Conservation (phyloP, 2,329 filamentous ascomycete species). For the Polytolypa hystricis region DNA sequence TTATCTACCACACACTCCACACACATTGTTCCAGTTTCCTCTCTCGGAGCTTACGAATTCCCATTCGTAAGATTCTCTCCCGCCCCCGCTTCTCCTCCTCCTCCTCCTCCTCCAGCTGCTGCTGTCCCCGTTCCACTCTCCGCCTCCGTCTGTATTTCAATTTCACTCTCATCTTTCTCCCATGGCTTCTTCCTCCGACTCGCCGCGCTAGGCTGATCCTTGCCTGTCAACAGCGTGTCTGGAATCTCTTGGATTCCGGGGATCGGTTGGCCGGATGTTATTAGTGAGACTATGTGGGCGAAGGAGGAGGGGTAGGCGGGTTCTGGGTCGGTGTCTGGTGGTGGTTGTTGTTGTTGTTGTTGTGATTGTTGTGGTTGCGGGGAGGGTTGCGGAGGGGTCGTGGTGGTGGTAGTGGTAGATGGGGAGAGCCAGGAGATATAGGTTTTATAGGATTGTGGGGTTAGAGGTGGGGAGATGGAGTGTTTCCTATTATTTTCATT, state of each 20-base stretch:
- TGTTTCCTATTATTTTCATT: constrained; percentile 2
- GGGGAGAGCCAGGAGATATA: constrained; percentile 1
- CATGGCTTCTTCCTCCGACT: constrained; percentile 60
- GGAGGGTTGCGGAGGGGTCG: constrained; percentile 1
- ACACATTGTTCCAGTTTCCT: too few relatives aligned
- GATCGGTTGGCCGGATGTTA: constrained; percentile 70
- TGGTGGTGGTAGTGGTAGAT: constrained; percentile 1
- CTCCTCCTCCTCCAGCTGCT: not conserved
- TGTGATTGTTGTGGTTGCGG: constrained; percentile 3
- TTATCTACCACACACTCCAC: too few relatives aligned
- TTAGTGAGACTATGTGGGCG: constrained; percentile 72
- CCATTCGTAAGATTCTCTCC: too few relatives aligned
- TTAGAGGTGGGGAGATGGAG: not conserved
- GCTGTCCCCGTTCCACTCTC: not conserved
- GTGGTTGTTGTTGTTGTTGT: constrained; percentile 7
- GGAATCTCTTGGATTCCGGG: constrained; percentile 83
- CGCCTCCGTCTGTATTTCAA: not conserved
- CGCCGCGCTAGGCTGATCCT: constrained; percentile 48
- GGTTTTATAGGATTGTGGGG: constrained; percentile 5
- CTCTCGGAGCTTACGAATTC: too few relatives aligned
- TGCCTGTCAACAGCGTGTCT: constrained; percentile 60
- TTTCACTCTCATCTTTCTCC: constrained; percentile 49
- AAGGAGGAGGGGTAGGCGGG: constrained; percentile 74
- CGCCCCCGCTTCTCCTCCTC: not conserved
- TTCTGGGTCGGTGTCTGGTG: constrained; percentile 16